Evolutionary conservation across 106 monocot species (phyloP), one percentile per base, ranked within the genome.

Genomic region (Dendrobium huoshanense): DNA sequence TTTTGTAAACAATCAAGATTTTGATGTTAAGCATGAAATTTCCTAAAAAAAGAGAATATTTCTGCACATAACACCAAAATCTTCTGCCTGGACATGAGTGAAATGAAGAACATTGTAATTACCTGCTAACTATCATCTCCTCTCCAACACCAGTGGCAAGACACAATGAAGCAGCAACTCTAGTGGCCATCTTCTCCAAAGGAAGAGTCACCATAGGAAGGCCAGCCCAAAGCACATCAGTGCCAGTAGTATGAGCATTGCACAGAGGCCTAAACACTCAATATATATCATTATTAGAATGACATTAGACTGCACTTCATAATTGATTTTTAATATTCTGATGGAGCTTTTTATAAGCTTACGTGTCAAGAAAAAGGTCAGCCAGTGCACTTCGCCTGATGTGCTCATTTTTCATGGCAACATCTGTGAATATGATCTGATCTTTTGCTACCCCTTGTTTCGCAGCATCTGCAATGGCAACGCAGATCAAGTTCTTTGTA

Each of bases 181-280:
- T 91, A 5, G 95, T 98, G 1, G 98, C 98, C 98, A 98, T 98
- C 78, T 98, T 98, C 77, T 98, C 88, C 13, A 95, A 82, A 0
- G 98, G 98, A 55, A 95, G 88, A 22, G 98, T 98, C 44, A 98
- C 80, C 91, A 98, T 91, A 15, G 98, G 98, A 80, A 98, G 72
- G 64, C 98, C 98, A 73, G 98, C 95, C 98, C 95, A 95, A 16
- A 98, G 59, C 9, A 98, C 85, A 84, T 98, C 98, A 19, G 98
- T 98, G 18, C 98, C 98, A 6, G 98, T 98, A 24, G 98, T 98
- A 85, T 98, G 98, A 2, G 87, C 95, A 82, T 98, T 98, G 59
- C 98, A 98, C 49, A 95, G 75, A 10, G 98, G 98, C 65, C 98
- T 98, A 80, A 27, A 1, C 75, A 76, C 44, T 59, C n/a, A 41